Percentiles rank a stretch among this genome's conserved stretches.
These are phyloP conservation scores for Salix suchowensis DNA, from an alignment of 345 rosid species.

Conservation along the genomic window DNA sequence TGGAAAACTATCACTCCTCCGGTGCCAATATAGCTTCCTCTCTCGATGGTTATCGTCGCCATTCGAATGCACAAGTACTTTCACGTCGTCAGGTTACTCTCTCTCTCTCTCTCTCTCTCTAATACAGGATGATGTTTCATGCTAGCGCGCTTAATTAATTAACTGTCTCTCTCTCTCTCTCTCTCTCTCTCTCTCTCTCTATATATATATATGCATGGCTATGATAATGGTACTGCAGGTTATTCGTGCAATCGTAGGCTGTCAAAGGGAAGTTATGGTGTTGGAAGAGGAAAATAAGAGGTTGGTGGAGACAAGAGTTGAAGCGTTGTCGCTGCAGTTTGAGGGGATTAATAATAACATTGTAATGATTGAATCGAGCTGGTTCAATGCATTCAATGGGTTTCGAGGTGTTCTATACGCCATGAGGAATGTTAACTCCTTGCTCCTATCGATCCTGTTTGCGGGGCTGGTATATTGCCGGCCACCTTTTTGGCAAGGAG, in stretches of 20 bases:
- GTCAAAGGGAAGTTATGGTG: constrained; percentile 41
- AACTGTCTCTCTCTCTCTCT: too few species aligned
- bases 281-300: constrained; percentile 43
- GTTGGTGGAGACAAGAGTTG: constrained; percentile 31
- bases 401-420: constrained; percentile 79
- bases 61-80: constrained; percentile 23
- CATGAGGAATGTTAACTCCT: constrained; percentile 60
- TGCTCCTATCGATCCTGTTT: constrained; percentile 54
- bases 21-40: constrained; percentile 41
- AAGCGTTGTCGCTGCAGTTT: background rate
- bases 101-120: too few species aligned
- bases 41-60: constrained; percentile 20
- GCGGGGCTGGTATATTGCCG: constrained; percentile 56
- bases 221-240: constrained; percentile 17
- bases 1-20: constrained; percentile 38
- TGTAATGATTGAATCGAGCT: constrained; percentile 34
- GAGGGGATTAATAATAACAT: constrained; percentile 11
- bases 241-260: constrained; percentile 35
- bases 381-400: constrained; percentile 61
- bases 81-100: constrained; percentile 47
- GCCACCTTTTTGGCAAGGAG: constrained; percentile 31
- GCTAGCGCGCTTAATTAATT: too few species aligned
- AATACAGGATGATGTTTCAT: too few species aligned
- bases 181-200: too few species aligned
- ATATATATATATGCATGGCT: too few species aligned